These are phyloP conservation scores for Fomitopsis schrenkii DNA, from an alignment of 1,284 basidiomycete genomes.

Conservation along the genomic window DNA sequence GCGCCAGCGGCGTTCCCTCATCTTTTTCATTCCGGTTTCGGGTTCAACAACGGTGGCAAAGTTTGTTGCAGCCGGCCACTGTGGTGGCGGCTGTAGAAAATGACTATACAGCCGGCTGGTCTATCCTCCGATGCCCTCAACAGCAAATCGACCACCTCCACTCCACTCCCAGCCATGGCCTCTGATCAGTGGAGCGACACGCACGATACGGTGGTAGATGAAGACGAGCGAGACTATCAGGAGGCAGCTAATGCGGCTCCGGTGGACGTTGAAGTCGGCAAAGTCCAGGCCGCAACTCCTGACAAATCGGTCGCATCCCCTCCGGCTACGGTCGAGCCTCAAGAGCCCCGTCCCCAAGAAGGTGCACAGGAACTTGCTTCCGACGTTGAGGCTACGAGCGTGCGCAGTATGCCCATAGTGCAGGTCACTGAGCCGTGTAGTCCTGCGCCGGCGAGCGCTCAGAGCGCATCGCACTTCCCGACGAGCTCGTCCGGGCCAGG, in stretches of 20 bases:
- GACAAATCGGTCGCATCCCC: constrained; percentile 32
- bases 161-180: constrained; percentile 17
- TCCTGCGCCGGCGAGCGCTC: constrained; percentile 24
- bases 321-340: constrained; percentile 21
- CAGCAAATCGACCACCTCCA: constrained; percentile 16
- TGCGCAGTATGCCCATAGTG: constrained; percentile 54
- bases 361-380: constrained; percentile 18
- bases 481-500: constrained; percentile 8
- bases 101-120: constrained; percentile 22
- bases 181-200: constrained; percentile 37
- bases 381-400: constrained; percentile 44
- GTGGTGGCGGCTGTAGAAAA: constrained; percentile 4
- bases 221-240: constrained; percentile 31
- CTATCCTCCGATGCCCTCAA: constrained; percentile 26
- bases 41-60: neutral
- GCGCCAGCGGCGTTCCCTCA: neutral
- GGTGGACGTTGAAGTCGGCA: constrained; percentile 29
- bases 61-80: neutral
- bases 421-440: constrained; percentile 40
- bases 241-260: constrained; percentile 20
- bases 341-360: constrained; percentile 18
- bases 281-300: constrained; percentile 27
- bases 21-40: too few species aligned
- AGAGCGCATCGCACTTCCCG: constrained; percentile 20
- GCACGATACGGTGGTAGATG: constrained; percentile 33